Percentiles rank a stretch among this genome's conserved stretches.
Evolutionary conservation across 225 moss, liverwort and hornwort genomes (phyloP).

Genomic region (Bryoerythrophyllum caledonicum): DNA sequence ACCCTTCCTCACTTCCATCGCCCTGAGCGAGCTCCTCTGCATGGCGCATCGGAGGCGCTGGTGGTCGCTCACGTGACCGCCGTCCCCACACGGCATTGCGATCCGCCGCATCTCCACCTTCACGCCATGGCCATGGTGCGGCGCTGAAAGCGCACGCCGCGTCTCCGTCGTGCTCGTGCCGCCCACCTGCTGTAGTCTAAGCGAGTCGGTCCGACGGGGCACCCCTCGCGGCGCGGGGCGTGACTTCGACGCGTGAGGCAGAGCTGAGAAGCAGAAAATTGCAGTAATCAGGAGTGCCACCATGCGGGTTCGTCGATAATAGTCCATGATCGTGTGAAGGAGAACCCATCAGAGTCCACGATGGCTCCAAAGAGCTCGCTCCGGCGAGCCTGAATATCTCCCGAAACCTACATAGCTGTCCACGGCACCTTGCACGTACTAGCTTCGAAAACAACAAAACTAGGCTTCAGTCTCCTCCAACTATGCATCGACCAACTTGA

Average conservation of each 20-base stretch:
- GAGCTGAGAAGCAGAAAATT: slow-evolving; percentile 24
- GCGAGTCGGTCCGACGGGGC: background rate
- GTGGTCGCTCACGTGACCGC: slow-evolving; percentile 25
- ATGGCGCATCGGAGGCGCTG: slow-evolving; percentile 52
- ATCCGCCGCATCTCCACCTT: slow-evolving; percentile 55
- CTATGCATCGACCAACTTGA: background rate
- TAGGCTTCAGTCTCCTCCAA: background rate
- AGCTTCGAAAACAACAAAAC: background rate
- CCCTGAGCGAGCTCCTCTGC: slow-evolving; percentile 45
- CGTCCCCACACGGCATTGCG: slow-evolving; percentile 35
- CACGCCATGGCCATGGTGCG: slow-evolving; percentile 36
- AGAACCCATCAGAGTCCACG: slow-evolving; percentile 14
- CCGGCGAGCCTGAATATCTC: background rate
- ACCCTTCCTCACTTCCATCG: slow-evolving; percentile 38
- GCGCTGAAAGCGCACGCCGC: slow-evolving; percentile 11
- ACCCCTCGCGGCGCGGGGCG: background rate
- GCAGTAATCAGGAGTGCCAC: slow-evolving; percentile 23
- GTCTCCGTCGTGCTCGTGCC: slow-evolving; percentile 13
- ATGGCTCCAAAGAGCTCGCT: slow-evolving; percentile 22
- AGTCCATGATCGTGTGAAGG: slow-evolving; percentile 20
- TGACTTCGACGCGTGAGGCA: slow-evolving; percentile 25
- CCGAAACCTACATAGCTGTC: slow-evolving; percentile 18
- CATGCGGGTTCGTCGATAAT: slow-evolving; percentile 22
- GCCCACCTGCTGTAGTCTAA: slow-evolving; percentile 1
- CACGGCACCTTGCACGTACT: background rate